Evolutionary conservation across 176 grass and related monocot species (phyloP), one percentile per base, ranked within the genome.

Genomic region (Themeda triandra): DNA sequence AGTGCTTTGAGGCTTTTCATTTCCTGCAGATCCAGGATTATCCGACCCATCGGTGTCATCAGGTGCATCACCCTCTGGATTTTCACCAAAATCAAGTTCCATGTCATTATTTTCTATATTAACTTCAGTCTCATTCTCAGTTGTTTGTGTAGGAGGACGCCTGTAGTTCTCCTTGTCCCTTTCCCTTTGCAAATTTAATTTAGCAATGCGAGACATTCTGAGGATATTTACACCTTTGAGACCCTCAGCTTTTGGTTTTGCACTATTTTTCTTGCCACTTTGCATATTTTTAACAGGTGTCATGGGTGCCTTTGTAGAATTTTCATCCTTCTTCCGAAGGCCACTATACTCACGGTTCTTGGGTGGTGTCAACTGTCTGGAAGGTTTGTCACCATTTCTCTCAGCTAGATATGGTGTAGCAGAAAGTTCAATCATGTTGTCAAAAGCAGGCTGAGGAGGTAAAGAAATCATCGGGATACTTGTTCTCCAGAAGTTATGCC

Each of bases 71-170:
- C 82, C 91, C 84, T 95, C 96, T 86, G 77, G 80, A 83, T 95
- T 98, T 87, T 98, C 96, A 83, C 86, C 87, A 77, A 98, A 98
- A 84, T 98, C 89, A 82, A 98, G 93, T 60, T 98, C 96, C 96
- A 98, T 92, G 45, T 95, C 93, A 84, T 95, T 95, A 70, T 95
- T 95, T 86, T 92, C 90, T 39, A 95, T 92, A 82, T 90, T 92
- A 75, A 95, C 93, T 78, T 95, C 88, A 64, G 90, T 78, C 28
- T 86, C 88, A 36, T 95, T 90, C 80, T 88, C 93, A 71, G 86
- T 74, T 74, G 90, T 81, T 75, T 92, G 87, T 31, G 76, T n/a
- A 17, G 88, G 82, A 54, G 89, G 86, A 8, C 93, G 89, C 73
- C 96, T 93, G 69, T 98, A 98, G 65, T 98, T 98, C 59, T 95